Evolutionary conservation across 441 rosid genomes (phyloP), one percentile per base, ranked within the genome.

Genomic region (Erysimum pusillum): DNA sequence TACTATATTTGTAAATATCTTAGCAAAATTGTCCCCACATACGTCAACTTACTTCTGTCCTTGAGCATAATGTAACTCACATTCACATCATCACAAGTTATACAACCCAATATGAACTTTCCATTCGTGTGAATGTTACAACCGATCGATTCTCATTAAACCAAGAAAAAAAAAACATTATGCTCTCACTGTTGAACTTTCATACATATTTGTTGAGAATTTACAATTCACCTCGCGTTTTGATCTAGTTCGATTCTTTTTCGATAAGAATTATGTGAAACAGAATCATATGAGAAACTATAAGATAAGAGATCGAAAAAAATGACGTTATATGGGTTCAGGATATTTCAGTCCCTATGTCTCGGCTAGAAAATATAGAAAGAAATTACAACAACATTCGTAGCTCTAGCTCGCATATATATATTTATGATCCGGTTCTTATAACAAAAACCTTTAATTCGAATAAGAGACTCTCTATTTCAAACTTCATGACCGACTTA

Each of bases 21-120:
- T 45, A 18, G 63, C 56, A 32, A 69, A 35, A 20, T 35, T 41
- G 64, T 44, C 56, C 36, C 48, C 67, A 71, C 57, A 60, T 59
- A 22, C 49, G 8, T 48, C 61, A 63, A 71, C 22, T 22, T 22
- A 25, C 18, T n/a, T 60, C 9, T 71, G 67, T 18, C 53, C 51
- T 39, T 39, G 62, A 72, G 53, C 52, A 39, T 31, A 36, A 12
- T 36, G 76, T 52, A 51, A 42, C 25, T 28, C 63, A 63, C 63
- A 61, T 72, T 51, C 61, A 63, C 56, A 73, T 41, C 36, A n/a
- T 25, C 62, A 51, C 42, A 48, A 15, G 34, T 28, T 28, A 28
- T 28, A 28, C 31, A 28, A 28, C 20, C 14, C 49, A 62, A 12
- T 14, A 38, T 25, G 6, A 62, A 49, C 20, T 49, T 61, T 17